Base-by-base conservation (phyloP, 352 stramenopile species). In the Phytophthora melonis region DNA sequence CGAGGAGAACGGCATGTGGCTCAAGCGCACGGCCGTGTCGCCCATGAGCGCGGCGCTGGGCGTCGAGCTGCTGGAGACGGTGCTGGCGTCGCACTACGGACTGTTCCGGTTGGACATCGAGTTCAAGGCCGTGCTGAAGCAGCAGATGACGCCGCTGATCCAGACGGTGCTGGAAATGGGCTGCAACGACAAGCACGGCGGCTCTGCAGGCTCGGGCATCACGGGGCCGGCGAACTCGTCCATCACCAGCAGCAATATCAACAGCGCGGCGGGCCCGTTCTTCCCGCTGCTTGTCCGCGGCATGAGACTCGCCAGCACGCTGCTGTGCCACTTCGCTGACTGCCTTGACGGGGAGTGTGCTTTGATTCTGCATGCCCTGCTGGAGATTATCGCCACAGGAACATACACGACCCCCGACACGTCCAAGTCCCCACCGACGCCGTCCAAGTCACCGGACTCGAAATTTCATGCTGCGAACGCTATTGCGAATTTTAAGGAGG, bases 261-360 rank as follows among this genome's bases (percentile, higher is more conserved):
- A 55, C 19, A 68, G 72, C 3, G 68, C 59, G 6, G 70, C 56
- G 11, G 72, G 74, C 1, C 76, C 80, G 11, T 94, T 93, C 69
- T 97, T 97, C 60, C 88, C 90, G 55, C 71, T 97, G 36, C 77
- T 97, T 39, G 86, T 95, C 52, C 88, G 90, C 27, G 88, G 91
- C 52, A 97, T 95, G 88, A 79, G 90, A 0, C 86, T 97, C 30
- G 83, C 90, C 3, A 92, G 80, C 60, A 90, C 89, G 27, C 66
- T 95, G 19, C 59, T 97, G 2, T 90, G 86, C 64, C 86, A 93
- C 49, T 97, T 97, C 70, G 89, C 85, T 25, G 84, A 93, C 50
- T 79, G 88, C 25, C 66, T 95, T 11, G 68, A 74, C 5, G 71
- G 86, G 25, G 87, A 95, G 61, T 92, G 88, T 61, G 81, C 77